Conservation (phyloP, 176 grass and related monocot species). For the maize (Zea mays) region Zm-B73-REFERENCE-NAM-5.0 NC_050096.1:59146501-59147000, state of each 20-base stretch:
- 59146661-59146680: not conserved
- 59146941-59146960: not conserved
- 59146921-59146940: slow-evolving; percentile 10
- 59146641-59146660: slow-evolving; percentile 22
- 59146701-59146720: not conserved
- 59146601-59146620: slow-evolving; percentile 15
- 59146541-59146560: not conserved
- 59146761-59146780: slow-evolving; percentile 18
- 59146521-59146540: slow-evolving; percentile 3
- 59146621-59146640: slow-evolving; percentile 1
- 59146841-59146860: slow-evolving; percentile 7
- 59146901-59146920: slow-evolving; percentile 5
- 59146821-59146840: not conserved
- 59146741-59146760: slow-evolving; percentile 8
- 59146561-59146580: slow-evolving; percentile 20
- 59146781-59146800: slow-evolving; percentile 11
- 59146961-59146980: not conserved
- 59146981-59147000: not conserved
- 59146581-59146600: not conserved
- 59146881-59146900: slow-evolving; percentile 24
- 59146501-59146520: slow-evolving; percentile 26
- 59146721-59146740: slow-evolving; percentile 7
- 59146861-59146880: not conserved
- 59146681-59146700: slow-evolving; percentile 3
- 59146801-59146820: slow-evolving; percentile 20